A percentile compares a stretch with the other conserved stretches of the same genome.
Conservation (phyloP, 2,329 filamentous ascomycete species). For the Colletotrichum cereale region DNA sequence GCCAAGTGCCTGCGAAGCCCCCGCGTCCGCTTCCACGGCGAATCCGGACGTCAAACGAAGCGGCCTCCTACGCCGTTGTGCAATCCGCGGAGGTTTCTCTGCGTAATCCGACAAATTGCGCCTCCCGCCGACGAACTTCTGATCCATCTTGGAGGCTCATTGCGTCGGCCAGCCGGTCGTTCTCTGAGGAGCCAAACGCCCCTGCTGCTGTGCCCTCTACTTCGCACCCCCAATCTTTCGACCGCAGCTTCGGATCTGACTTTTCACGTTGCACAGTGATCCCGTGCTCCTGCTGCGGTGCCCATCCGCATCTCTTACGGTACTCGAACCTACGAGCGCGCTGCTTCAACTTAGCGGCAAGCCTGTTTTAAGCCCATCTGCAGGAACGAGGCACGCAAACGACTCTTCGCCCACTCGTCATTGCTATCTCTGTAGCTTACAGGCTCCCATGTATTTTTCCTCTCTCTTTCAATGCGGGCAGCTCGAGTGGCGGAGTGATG, state of each 20-base stretch:
- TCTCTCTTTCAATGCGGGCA: background rate
- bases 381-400: conserved; percentile 22
- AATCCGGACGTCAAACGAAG: conserved; percentile 11
- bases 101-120: background rate
- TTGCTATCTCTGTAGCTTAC: background rate
- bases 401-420: background rate
- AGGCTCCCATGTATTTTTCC: background rate
- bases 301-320: background rate
- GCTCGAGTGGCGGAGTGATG: background rate
- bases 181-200: background rate
- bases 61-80: background rate
- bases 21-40: conserved; percentile 22
- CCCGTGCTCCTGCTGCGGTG: background rate
- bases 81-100: background rate
- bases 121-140: background rate
- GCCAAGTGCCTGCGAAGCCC: conserved; percentile 39
- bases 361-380: conserved; percentile 11
- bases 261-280: background rate
- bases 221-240: conserved; percentile 20
- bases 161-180: background rate
- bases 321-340: background rate
- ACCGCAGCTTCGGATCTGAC: conserved; percentile 7
- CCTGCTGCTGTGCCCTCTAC: background rate
- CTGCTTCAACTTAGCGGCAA: background rate
- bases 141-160: background rate